Conservation (phyloP, 257 asterid genomes). For the Ligustrum vulgare region DNA sequence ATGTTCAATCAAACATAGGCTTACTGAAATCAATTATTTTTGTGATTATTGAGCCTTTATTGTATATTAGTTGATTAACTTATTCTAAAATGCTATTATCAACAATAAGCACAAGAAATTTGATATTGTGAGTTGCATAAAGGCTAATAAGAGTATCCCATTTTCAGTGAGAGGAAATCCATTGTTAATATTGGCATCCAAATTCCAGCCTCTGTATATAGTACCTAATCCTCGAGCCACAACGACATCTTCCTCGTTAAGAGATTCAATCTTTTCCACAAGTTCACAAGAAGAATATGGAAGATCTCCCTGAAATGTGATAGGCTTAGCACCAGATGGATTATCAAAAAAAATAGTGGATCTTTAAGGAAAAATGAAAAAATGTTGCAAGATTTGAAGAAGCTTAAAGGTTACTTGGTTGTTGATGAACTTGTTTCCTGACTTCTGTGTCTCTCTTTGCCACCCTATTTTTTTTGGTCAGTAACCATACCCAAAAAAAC, state of each 20-base stretch:
- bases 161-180: conserved; percentile 34
- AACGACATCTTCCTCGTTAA: conserved; percentile 80
- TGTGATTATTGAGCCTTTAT: not conserved
- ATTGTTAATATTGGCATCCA: conserved; percentile 57
- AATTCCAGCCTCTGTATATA: conserved; percentile 62
- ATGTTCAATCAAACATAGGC: no score
- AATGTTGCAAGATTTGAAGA: not conserved
- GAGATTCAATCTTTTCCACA: conserved; percentile 93
- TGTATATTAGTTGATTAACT: not conserved
- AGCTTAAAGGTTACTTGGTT: conserved; percentile 49
- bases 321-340: no score
- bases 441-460: conserved; percentile 77
- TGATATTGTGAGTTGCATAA: not conserved
- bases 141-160: conserved; percentile 30
- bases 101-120: not conserved
- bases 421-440: conserved; percentile 78
- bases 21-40: not conserved
- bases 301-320: no score
- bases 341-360: no score
- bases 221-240: conserved; percentile 81
- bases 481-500: conserved; percentile 60
- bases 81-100: not conserved
- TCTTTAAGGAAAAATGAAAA: not conserved
- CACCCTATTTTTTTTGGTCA: conserved; percentile 81
- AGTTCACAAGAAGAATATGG: conserved; percentile 95